A percentile compares a stretch with the other conserved stretches of the same genome.
Evolutionary conservation across 73 alveolate species (phyloP).

Genomic region (Durusdinium trenchii): DNA sequence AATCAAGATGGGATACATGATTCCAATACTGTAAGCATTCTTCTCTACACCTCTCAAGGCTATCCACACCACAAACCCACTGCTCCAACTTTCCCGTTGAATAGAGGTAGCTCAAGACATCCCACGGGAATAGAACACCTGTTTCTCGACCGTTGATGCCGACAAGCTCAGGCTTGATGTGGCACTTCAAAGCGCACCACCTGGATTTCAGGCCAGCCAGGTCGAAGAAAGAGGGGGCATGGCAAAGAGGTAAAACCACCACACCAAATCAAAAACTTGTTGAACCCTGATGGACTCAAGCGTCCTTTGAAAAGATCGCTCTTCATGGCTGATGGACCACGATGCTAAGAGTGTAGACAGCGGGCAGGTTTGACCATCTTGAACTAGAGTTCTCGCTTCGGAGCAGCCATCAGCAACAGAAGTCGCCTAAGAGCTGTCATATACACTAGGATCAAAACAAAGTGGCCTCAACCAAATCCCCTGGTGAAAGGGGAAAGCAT

Average conservation of each 20-base stretch:
- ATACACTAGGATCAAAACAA: too few species aligned
- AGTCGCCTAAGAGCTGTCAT: background rate
- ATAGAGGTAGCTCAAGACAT: background rate
- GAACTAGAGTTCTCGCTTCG: background rate
- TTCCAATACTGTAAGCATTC: background rate
- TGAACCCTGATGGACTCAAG: background rate
- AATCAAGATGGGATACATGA: background rate
- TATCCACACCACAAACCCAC: background rate
- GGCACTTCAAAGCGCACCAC: background rate
- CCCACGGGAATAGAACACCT: constrained; percentile 37
- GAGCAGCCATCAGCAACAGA: background rate
- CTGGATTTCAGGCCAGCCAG: background rate
- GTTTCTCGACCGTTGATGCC: background rate
- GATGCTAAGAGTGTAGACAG: background rate
- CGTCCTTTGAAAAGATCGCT: constrained; percentile 15
- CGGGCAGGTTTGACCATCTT: background rate
- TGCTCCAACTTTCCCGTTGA: background rate
- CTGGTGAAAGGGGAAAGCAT: too few species aligned
- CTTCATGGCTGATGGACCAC: background rate
- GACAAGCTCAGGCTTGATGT: constrained; percentile 1
- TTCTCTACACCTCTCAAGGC: background rate
- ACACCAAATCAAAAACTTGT: background rate
- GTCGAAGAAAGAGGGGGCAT: background rate
- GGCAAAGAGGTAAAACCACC: background rate
- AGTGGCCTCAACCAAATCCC: background rate